phyloP scores from a whole-genome alignment of 2,329 filamentous ascomycete species.

The Aspergillus tamarii region DNA sequence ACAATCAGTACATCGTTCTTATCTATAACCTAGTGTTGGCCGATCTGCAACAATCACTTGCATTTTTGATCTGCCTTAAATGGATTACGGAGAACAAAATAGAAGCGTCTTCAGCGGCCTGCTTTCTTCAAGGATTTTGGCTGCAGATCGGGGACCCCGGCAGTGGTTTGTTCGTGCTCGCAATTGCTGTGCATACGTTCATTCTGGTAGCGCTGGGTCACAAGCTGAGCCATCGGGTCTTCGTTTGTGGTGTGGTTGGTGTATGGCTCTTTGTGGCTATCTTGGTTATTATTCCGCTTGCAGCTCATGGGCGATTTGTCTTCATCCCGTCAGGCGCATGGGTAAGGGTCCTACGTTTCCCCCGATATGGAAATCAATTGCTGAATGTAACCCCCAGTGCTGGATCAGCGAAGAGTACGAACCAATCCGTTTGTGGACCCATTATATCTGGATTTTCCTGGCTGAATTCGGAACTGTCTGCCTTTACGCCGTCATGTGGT shows the following conservation, averaged over 20 bases:
- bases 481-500: constrained; percentile 54
- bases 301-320: constrained; percentile 44
- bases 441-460: constrained; percentile 60
- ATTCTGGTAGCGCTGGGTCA: constrained; percentile 52
- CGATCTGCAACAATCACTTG: constrained; percentile 57
- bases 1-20: constrained; percentile 59
- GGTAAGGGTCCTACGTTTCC: constrained; percentile 26
- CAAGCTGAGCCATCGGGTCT: constrained; percentile 50
- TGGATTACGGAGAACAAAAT: constrained; percentile 53
- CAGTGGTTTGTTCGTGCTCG: constrained; percentile 57
- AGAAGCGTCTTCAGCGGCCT: constrained; percentile 46
- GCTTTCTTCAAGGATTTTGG: constrained; percentile 56
- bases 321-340: constrained; percentile 56
- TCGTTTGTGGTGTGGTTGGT: constrained; percentile 47
- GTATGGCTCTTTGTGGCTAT: constrained; percentile 52
- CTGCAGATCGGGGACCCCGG: constrained; percentile 57
- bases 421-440: constrained; percentile 52
- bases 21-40: constrained; percentile 58
- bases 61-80: constrained; percentile 53
- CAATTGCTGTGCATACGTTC: constrained; percentile 60
- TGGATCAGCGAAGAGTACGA: constrained; percentile 49
- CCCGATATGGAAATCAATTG: neutral
- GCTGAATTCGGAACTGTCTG: constrained; percentile 56
- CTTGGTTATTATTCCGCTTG: constrained; percentile 52
- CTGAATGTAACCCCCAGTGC: constrained; percentile 21